Conservation (phyloP, 2,329 filamentous ascomycete genomes). For the Claviceps africana region DNA sequence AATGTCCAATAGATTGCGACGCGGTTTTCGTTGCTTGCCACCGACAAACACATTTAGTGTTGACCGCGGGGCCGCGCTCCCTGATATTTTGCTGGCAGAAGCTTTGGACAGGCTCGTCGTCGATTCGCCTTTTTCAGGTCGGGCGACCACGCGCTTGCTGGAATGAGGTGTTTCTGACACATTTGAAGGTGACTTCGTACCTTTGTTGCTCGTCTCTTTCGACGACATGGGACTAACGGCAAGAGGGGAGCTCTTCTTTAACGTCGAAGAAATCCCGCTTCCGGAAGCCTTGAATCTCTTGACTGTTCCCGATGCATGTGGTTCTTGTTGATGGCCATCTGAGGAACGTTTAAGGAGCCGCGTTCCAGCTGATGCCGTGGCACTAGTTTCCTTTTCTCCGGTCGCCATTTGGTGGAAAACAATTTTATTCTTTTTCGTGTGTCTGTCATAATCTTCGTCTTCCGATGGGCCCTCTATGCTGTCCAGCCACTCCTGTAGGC, state of each 20-base stretch:
- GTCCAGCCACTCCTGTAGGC: conserved; percentile 3
- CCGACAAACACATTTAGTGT: conserved; percentile 30
- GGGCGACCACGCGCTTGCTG: neutral
- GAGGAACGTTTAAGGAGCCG: neutral
- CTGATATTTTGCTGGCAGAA: neutral
- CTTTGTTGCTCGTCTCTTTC: neutral
- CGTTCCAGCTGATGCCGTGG: neutral
- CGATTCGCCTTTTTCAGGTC: neutral
- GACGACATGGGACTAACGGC: neutral
- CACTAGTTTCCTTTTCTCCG: neutral
- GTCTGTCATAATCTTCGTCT: neutral
- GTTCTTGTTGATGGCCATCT: neutral
- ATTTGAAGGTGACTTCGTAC: neutral
- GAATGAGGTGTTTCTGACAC: neutral
- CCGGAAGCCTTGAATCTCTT: neutral
- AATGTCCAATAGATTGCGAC: conserved; percentile 21
- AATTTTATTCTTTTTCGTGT: neutral
- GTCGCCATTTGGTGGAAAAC: neutral
- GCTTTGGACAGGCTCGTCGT: neutral
- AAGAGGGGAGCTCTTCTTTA: neutral
- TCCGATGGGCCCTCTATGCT: conserved; percentile 1
- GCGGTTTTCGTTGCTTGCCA: conserved; percentile 25
- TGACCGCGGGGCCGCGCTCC: neutral
- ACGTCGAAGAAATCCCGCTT: neutral
- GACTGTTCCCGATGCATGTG: neutral